Evolutionary conservation across 108 stramenopile genomes (phyloP), one percentile per base, ranked within the genome.

Genomic region (Cyclotella distinguenda): DNA sequence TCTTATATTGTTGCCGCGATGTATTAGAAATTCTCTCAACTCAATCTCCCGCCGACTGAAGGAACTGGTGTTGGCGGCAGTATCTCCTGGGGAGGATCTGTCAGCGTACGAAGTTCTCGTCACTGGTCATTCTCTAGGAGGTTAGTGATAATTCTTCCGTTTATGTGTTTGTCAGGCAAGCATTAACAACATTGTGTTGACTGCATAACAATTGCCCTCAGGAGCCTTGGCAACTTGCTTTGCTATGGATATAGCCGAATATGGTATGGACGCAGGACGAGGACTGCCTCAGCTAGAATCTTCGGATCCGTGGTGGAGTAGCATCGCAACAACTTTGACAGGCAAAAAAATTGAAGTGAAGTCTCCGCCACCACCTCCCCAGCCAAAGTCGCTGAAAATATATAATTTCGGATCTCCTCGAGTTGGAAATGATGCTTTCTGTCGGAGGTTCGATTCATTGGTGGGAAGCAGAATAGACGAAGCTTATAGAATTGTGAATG

Each of bases 351-450:
- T 74, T 11, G 68, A 30, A 2, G n/a, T 52, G 1, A 51, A 59
- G 38, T 35, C 49, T 6, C 43, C 68, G 2, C 79, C 81, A 9
- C 76, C 77, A 18, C 90, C 90, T 22, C 90, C 90, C 6, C 70
- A 87, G 22, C 87, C 90, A 0, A 86, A 84, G 44, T 70, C 84
- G 8, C 51, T 93, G 25, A 72, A 74, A 22, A 66, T 88, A 60
- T 93, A 93, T 68, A 94, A 84, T 61, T 91, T 91, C 62, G 93
- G 93, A 33, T 81, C 78, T 64, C 93, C 93, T 11, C 84, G 93
- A 16, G 89, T 90, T 1, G 93, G 93, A 13, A 87, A 94, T 63
- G 69, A 61, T 25, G 84, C 73, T 5, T 91, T 94, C 68, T 60
- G 78, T 22, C 47, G 61, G 10, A 65, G 68, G 23, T 93, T 89